Conservation (phyloP, 208 protist species). For the Trypanosoma congolense region DNA sequence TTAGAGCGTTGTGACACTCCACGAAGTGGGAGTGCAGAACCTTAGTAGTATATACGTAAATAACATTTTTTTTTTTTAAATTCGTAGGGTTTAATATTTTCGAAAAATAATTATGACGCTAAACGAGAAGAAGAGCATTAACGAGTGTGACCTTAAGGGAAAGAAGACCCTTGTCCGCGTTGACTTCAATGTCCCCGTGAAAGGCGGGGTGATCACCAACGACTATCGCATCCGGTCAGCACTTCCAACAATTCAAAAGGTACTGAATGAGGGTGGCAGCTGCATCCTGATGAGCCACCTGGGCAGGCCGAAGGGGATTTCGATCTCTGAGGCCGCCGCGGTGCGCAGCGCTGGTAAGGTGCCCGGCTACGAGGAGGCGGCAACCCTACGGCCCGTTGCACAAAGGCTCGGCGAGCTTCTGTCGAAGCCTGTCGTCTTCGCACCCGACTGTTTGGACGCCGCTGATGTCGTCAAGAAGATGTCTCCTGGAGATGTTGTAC, state of each 20-base stretch:
- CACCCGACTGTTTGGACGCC: constrained; percentile 46
- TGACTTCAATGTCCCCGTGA: constrained; percentile 99
- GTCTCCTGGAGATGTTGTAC: constrained; percentile 90
- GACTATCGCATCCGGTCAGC: constrained; percentile 94
- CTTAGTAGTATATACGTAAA: background rate
- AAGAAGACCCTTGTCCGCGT: constrained; percentile 95
- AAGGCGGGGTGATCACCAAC: constrained; percentile 90
- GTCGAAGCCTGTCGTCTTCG: constrained; percentile 51
- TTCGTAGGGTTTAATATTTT: too few relatives aligned
- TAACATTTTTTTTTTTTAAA: background rate
- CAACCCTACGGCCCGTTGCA: constrained; percentile 76
- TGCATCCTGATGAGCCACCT: constrained; percentile 96
- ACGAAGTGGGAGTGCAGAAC: too few relatives aligned
- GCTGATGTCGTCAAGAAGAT: constrained; percentile 54
- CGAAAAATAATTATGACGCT: too few relatives aligned
- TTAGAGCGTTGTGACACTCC: too few relatives aligned
- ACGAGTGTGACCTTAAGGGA: constrained; percentile 80
- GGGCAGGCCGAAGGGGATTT: constrained; percentile 92
- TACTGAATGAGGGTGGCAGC: constrained; percentile 85
- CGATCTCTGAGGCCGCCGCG: background rate
- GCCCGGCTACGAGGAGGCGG: background rate
- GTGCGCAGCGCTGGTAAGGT: background rate
- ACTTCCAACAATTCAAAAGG: constrained; percentile 96
- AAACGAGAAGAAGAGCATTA: constrained; percentile 56
- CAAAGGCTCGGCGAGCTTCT: constrained; percentile 89